These are phyloP conservation scores for Teratosphaeria viscida DNA, from an alignment of 2,329 filamentous ascomycete species.

Conservation along the genomic window DNA sequence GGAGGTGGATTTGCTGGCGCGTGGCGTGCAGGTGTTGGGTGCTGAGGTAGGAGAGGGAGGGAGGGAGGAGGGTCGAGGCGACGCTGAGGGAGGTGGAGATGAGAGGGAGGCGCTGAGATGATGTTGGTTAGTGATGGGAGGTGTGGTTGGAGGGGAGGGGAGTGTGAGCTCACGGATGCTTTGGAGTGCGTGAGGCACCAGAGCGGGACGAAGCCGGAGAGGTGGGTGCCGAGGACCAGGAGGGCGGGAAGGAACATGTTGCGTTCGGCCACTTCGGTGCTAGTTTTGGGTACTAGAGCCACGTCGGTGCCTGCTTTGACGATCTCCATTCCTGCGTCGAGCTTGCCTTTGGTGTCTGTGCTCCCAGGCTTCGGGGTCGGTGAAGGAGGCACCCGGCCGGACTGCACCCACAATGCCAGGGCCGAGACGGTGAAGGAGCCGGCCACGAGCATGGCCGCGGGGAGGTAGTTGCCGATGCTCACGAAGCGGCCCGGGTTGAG, in stretches of 20 bases:
- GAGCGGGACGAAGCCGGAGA: slow-evolving; percentile 68
- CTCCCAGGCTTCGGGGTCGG: slow-evolving; percentile 23
- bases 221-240: slow-evolving; percentile 62
- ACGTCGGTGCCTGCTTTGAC: slow-evolving; percentile 27
- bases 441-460: slow-evolving; percentile 93
- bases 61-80: slow-evolving; percentile 30
- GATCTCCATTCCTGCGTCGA: slow-evolving; percentile 27
- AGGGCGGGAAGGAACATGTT: slow-evolving; percentile 62
- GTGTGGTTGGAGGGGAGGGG: slow-evolving; percentile 24
- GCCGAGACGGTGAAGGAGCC: slow-evolving; percentile 93
- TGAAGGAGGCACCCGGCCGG: slow-evolving; percentile 42
- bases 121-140: slow-evolving; percentile 14
- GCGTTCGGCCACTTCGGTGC: slow-evolving; percentile 43
- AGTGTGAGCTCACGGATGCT: slow-evolving; percentile 45
- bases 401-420: slow-evolving; percentile 86
- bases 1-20: slow-evolving; percentile 61
- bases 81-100: slow-evolving; percentile 28
- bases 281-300: slow-evolving; percentile 29
- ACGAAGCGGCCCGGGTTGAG: slow-evolving; percentile 90
- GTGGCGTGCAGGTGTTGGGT: neutral
- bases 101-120: neutral
- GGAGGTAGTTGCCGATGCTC: slow-evolving; percentile 94
- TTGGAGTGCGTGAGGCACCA: slow-evolving; percentile 74
- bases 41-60: slow-evolving; percentile 3
- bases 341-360: slow-evolving; percentile 19